Percentiles rank a stretch among this genome's conserved stretches.
These are phyloP conservation scores for Cutaneotrichosporon cavernicola DNA, from an alignment of 1,284 basidiomycete genomes.

Conservation along the genomic window DNA sequence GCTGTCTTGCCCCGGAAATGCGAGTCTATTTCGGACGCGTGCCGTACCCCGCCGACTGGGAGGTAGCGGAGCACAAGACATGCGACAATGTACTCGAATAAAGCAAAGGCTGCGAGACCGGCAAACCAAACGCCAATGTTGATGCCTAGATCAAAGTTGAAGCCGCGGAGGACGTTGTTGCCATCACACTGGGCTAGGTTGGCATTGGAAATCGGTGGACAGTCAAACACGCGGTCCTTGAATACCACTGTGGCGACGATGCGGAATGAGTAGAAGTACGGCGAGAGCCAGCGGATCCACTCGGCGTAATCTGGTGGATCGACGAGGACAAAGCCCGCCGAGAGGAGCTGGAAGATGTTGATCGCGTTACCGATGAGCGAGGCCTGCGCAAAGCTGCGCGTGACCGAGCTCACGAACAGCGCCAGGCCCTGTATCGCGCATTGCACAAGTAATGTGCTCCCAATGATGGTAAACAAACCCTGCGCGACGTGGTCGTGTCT, in stretches of 20 bases:
- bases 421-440: constrained; percentile 53
- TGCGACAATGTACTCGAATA: constrained; percentile 47
- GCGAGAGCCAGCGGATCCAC: constrained; percentile 54
- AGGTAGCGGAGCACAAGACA: constrained; percentile 49
- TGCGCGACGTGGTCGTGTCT: constrained; percentile 50
- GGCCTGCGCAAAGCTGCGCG: constrained; percentile 50
- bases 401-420: constrained; percentile 49
- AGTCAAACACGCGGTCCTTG: constrained; percentile 52
- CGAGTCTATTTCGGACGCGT: constrained; percentile 50
- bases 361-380: constrained; percentile 50
- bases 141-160: constrained; percentile 45
- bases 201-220: constrained; percentile 44
- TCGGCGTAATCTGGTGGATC: constrained; percentile 53
- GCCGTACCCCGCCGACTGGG: constrained; percentile 53
- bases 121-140: constrained; percentile 53
- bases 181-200: constrained; percentile 53
- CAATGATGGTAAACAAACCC: constrained; percentile 53
- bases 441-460: constrained; percentile 52
- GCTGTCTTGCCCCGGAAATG: constrained; percentile 47
- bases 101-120: constrained; percentile 51
- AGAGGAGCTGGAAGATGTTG: constrained; percentile 43
- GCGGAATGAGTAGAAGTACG: constrained; percentile 48
- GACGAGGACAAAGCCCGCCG: constrained; percentile 47
- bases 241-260: constrained; percentile 53
- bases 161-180: constrained; percentile 52